Evolutionary conservation across 2,329 filamentous ascomycete species (phyloP), one percentile per base, ranked within the genome.

Genomic region (Rasamsonia emersonii): DNA sequence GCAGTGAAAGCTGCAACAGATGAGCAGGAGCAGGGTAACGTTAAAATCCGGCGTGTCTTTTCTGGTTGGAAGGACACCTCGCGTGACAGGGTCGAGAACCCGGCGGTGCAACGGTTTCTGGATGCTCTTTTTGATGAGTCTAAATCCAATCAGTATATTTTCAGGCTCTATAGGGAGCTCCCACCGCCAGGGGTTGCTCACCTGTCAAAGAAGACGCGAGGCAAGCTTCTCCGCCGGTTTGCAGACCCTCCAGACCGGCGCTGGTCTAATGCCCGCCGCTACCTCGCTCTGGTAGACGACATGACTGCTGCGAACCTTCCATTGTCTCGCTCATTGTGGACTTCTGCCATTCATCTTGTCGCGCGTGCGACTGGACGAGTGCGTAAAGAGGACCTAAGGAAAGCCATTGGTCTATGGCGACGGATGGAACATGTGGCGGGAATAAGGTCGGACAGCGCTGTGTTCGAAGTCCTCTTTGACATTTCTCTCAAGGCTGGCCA

Each of bases 401-500:
- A 75, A 4, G 79, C 84, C 0, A 65, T 98, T 27, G 72, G 76
- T 28, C 59, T 93, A 15, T 98, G 89, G 88, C 77, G 75, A 42
- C 78, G 91, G 47, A 96, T 96, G 86, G 91, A 98, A 57, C 69
- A 73, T 28, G 63, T 75, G 4, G 77, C 78, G 2, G 71, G 73
- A 1, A 56, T 86, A 9, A 62, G 64, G 43, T 79, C 73, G 20
- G 82, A 82, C 45, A 70, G 76, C 29, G 79, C 86, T n/a, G 93
- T 89, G 0, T 93, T 98, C 59, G 94, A 91, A 51, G 82, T 95
- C 28, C 70, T 98, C 9, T 95, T 94, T 46, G 83, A 95, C 50
- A 73, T 86, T 8, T 86, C 91, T 1, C 75, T 85, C 44, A 93
- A 91, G 56, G 77, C 85, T 0, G 82, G 83, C 23, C 91, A 93